Base-by-base conservation (phyloP, 164 flowering plant species). In the Sextonia rubra region DNA sequence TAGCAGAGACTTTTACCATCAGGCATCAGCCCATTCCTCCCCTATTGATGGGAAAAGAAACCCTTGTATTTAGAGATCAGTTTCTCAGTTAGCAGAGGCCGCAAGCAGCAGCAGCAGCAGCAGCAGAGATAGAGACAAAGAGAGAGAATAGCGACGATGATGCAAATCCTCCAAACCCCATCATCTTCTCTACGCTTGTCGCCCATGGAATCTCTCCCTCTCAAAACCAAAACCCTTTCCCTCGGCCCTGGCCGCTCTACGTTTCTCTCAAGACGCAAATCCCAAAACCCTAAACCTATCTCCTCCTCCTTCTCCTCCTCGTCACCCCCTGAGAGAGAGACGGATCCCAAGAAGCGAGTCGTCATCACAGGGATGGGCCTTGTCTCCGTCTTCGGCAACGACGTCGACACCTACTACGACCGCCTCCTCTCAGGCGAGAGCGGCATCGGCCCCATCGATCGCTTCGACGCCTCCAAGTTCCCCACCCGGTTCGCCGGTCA, bases 401-500 rank as follows among this genome's bases (percentile, higher is more conserved):
- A 93, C 47, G 90, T 84, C 4, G 95, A 91, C 69, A 71, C 79
- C 1, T 93, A 85, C 80, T 93, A 93, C 60, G 86, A 90, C 8
- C 82, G 83, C 63, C 83, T 93, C n/a, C 85, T 93, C 3, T 65
- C 83, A 0, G 97, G 98, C 0, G 90, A 87, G 74, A 90, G 95
- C 60, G 98, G 97, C 20, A 83, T 93, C 73, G 69, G 77, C 3
- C 76, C 49, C 23, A 93, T 93, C 48, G 97, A 93, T 69, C 82
- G 97, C 12, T 93, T 93, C 62, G 98, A 93, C 70, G 95, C 97
- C 4, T 89, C 95, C 27, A 88, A 89, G 61, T 93, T 93, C 52
- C 98, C 98, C 4, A 93, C 98, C 15, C 75, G 97, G 4, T 93
- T 93, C 72, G 98, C 82, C 3, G 98, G 98, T 3, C 97, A 93